Base-by-base conservation (phyloP, 176 grass and related monocot species). In the Oryza meridionalis region DNA sequence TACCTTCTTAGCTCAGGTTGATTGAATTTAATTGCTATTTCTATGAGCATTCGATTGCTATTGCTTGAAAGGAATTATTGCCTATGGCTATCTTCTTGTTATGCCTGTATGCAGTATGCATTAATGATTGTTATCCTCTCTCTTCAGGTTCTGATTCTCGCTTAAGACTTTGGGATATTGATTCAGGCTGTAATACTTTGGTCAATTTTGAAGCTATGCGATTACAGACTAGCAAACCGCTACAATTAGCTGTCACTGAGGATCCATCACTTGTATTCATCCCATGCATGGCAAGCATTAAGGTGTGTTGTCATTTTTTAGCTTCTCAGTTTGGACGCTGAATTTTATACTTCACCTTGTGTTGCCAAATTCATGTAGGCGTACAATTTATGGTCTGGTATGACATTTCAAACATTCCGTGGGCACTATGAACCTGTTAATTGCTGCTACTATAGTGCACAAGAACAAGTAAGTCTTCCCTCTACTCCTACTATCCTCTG, bases 1-100 rank as follows among this genome's bases (percentile, higher is more conserved):
- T 88, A 95, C 90, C 96, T 98, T 93, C 87, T 98, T 81, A 98
- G 96, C 87, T 95, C 91, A 88, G 96, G 93, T 90, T 81, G 81
- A 81, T 45, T 84, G 29, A 82, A 62, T 46, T 82, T 83, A 50
- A 27, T 33, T 55, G 16, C 4, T 55, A 6, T 55, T 55, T 55
- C 86, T 83, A 84, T 77, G 53, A 84, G 27, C 78, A 61, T 53
- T 82, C 76, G 32, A 26, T 35, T 90, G 82, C 44, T 69, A 19
- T 45, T 72, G 0, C 65, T 72, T 81, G 10, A 8, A 86, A 79
- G 19, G 47, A 51, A 53, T 46, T 70, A 9, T 21, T 86, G 29
- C 0, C 35, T 79, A 26, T 65, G 53, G 15, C 37, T 19, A 67
- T 15, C 29, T 25, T 75, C 12, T 73, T 74, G 35, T 10, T 64